phyloP scores from a whole-genome alignment of 2,329 filamentous ascomycete genomes.

The Seiridium unicorne region DNA sequence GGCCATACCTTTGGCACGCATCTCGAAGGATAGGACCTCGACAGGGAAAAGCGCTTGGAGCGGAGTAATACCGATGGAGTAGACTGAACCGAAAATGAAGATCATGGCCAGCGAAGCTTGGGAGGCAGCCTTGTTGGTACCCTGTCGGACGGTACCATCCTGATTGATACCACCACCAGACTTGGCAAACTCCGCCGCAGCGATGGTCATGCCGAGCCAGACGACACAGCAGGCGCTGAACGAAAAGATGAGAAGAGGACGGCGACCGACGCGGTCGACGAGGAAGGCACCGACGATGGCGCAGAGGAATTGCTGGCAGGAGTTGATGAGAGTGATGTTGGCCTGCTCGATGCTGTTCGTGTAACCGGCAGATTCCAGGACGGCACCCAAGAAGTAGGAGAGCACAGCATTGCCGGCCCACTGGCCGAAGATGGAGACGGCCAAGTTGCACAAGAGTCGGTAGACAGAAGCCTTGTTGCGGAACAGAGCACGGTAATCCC shows the following conservation, averaged over 20 bases:
- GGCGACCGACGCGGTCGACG: slow-evolving; percentile 49
- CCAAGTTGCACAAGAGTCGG: slow-evolving; percentile 37
- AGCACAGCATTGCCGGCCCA: slow-evolving; percentile 38
- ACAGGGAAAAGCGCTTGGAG: slow-evolving; percentile 44
- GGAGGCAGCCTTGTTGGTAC: slow-evolving; percentile 35
- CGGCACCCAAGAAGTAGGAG: slow-evolving; percentile 48
- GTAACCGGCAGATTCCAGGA: slow-evolving; percentile 51
- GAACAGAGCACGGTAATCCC: slow-evolving; percentile 43
- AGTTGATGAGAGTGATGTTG: slow-evolving; percentile 52
- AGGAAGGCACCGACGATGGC: slow-evolving; percentile 48
- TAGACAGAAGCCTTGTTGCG: slow-evolving; percentile 35
- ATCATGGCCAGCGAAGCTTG: slow-evolving; percentile 50
- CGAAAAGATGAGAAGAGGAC: slow-evolving; percentile 50
- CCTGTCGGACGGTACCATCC: slow-evolving; percentile 19
- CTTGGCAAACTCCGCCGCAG: slow-evolving; percentile 34
- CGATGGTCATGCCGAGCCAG: slow-evolving; percentile 50
- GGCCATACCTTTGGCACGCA: slow-evolving; percentile 48
- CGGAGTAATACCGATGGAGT: slow-evolving; percentile 34
- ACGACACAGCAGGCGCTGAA: slow-evolving; percentile 45
- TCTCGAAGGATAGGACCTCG: slow-evolving; percentile 45
- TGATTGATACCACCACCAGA: slow-evolving; percentile 27
- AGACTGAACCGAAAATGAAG: slow-evolving; percentile 53
- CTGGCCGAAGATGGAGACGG: slow-evolving; percentile 42
- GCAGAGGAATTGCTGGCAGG: slow-evolving; percentile 46
- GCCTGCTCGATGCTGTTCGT: slow-evolving; percentile 35